Base-by-base conservation (phyloP, 106 monocot species). In the Cymbidium sinense region DNA sequence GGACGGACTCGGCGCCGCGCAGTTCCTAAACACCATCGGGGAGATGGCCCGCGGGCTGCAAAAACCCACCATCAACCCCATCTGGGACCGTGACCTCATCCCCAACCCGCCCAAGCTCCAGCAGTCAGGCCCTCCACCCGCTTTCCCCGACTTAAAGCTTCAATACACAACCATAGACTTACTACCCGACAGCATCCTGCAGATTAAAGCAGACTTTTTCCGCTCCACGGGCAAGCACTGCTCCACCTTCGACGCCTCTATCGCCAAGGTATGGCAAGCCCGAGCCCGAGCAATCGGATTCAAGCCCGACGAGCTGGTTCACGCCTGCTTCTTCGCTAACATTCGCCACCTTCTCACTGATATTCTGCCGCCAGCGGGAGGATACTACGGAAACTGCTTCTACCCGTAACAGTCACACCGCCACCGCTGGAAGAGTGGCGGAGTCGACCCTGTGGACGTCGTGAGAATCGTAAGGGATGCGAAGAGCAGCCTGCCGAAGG, bases 301-400 rank as follows among this genome's bases (percentile, higher is more conserved):
- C 43, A 79, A 62, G 18, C 67, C 35, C 2, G 25, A 70, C 18
- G 72, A 33, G n/a, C 64, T 29, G 31, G 84, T 86, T 23, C 73
- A 75, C 75, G 35, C 86, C 13, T 84, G 82, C 77, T 89, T 89
- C 89, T 84, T 84, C 19, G 86, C 86, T 9, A 89, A 76, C 84
- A 76, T 84, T 0, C 82, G 89, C 4, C 89, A 89, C 36, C 54
- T 89, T 4, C 74, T 86, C 36, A 30, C 51, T 37, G 41, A 70
- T 13, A 47, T 51, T 34, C 39, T 77, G 15, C 82, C 75, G 0
- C 9, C 13, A 13, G 17, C 11, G 6, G 67, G 75, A 9, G 89
- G 84, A 9, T 89, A 70, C 78, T 89, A 87, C 19, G 89, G 89
- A 1, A 89, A 89, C 82, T 89, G 89, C 80, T 82, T 84, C 80